Evolutionary conservation across 2,329 filamentous ascomycete species (phyloP).

Genomic region (Hysterium pulicare): DNA sequence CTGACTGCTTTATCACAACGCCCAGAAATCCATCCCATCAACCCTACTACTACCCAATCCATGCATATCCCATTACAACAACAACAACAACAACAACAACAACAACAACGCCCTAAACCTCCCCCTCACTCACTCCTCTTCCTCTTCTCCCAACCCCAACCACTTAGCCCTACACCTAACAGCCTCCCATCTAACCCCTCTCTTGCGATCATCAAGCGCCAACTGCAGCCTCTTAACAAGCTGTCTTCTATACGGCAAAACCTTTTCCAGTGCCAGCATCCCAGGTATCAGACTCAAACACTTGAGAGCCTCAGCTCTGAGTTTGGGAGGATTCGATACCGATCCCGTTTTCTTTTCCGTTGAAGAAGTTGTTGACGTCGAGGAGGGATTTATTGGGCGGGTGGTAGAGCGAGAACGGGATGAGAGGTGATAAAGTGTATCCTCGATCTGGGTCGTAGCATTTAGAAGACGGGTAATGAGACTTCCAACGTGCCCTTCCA

Average conservation of each 20-base stretch:
- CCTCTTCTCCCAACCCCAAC: conserved; percentile 58
- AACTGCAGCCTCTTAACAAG: conserved; percentile 55
- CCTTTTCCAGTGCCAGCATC: conserved; percentile 47
- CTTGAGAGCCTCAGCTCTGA: conserved; percentile 47
- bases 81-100: too few relatives aligned
- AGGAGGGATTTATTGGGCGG: not conserved
- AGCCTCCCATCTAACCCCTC: conserved; percentile 60
- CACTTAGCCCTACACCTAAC: conserved; percentile 60
- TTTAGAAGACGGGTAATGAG: conserved; percentile 56
- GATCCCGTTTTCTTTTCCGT: conserved; percentile 8
- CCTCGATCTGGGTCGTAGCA: conserved; percentile 32
- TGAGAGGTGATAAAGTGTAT: conserved; percentile 5
- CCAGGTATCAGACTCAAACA: conserved; percentile 49
- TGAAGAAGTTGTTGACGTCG: conserved; percentile 1
- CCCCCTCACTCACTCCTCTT: conserved; percentile 46
- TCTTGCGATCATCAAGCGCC: conserved; percentile 61
- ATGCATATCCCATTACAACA: too few relatives aligned
- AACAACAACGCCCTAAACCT: too few relatives aligned
- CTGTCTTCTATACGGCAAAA: conserved; percentile 55
- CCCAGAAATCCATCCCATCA: too few relatives aligned
- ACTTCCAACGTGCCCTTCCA: conserved; percentile 56
- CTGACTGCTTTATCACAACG: too few relatives aligned
- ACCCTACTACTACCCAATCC: too few relatives aligned
- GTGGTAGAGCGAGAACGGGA: conserved; percentile 9
- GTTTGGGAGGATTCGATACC: conserved; percentile 30